Evolutionary conservation across 306 rosid species (phyloP), one percentile per base, ranked within the genome.

Genomic region (Arachis hypogaea): DNA sequence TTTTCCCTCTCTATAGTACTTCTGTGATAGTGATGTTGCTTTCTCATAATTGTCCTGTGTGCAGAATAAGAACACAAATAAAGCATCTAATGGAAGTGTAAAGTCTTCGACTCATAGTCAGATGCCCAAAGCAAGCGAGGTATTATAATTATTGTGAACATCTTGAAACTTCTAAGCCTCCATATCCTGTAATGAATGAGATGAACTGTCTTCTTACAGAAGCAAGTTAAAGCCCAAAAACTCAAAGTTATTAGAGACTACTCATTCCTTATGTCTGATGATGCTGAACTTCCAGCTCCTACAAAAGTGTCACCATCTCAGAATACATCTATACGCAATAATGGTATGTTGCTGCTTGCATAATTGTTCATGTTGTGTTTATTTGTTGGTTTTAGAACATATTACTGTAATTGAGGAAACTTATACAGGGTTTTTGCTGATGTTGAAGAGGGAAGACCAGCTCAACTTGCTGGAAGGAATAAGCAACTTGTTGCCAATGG

Each of bases 201-300:
- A 63, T 72, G 73, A 57, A 51, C 82, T 59, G 38, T 57, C 47
- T 43, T n/a, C 55, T 10, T 79, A 75, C 94, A 94, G 97, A 62
- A 51, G 69, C 69, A 81, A 66, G 73, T 59, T 67, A 89, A 84
- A 78, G 93, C 85, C 55, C 87, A 91, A 83, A 88, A 82, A 72
- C 86, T 89, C 3, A 93, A 93, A 85, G 83, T 80, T 77, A 91
- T 93, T 2, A 89, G 98, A 77, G 98, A 94, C 78, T 94, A 94
- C 81, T 89, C 98, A 9, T 94, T 91, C 82, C 86, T 94, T 64
- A 69, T 85, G 73, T 89, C 95, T 2, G 97, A 91, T 45, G 92
- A 94, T 78, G 88, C 81, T 5, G 86, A 89, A 73, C 64, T 74
- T 75, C 96, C 97, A 5, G 91, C 85, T 77, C 85, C 98, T 55